These are phyloP conservation scores for Larix kaempferi DNA, from an alignment of 75 land plant genomes.

Conservation along the genomic window DNA sequence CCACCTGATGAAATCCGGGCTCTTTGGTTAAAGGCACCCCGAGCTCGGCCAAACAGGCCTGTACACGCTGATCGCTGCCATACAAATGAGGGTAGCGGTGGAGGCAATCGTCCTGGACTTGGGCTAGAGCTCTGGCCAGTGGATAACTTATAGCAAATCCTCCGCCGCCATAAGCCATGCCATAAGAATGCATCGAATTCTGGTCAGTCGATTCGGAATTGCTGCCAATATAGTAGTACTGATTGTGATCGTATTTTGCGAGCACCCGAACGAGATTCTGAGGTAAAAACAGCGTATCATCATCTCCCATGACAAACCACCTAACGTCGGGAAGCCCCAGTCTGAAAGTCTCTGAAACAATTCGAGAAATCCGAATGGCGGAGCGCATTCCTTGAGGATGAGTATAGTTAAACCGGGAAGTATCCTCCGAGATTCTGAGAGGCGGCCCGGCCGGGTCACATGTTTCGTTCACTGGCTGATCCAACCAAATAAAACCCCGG, in stretches of 20 bases:
- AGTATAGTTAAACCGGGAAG: slow-evolving; percentile 43
- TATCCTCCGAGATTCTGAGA: slow-evolving; percentile 42
- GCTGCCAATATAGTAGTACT: slow-evolving; percentile 50
- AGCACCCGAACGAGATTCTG: slow-evolving; percentile 44
- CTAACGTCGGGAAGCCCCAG: slow-evolving; percentile 39
- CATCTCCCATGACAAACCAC: slow-evolving; percentile 65
- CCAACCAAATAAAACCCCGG: slow-evolving; percentile 43
- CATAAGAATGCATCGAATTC: slow-evolving; percentile 43
- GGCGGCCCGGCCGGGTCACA: slow-evolving; percentile 20
- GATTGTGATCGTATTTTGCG: slow-evolving; percentile 33
- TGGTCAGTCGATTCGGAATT: slow-evolving; percentile 52
- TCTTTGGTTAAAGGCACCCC: slow-evolving; percentile 64
- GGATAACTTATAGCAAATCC: slow-evolving; percentile 66
- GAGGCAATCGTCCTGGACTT: slow-evolving; percentile 56
- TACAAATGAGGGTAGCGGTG: slow-evolving; percentile 44
- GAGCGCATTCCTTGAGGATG: slow-evolving; percentile 29
- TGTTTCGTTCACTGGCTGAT: slow-evolving; percentile 8
- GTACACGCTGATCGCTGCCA: slow-evolving; percentile 57
- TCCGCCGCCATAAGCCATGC: slow-evolving; percentile 71
- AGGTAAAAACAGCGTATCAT: slow-evolving; percentile 46
- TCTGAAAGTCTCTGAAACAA: slow-evolving; percentile 60
- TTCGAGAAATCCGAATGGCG: slow-evolving; percentile 61
- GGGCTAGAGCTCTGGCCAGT: slow-evolving; percentile 40
- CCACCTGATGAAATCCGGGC: slow-evolving; percentile 66
- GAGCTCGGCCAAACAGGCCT: slow-evolving; percentile 69